Evolutionary conservation across 345 rosid species (phyloP), one percentile per base, ranked within the genome.

Genomic region (Luvunga scandens): DNA sequence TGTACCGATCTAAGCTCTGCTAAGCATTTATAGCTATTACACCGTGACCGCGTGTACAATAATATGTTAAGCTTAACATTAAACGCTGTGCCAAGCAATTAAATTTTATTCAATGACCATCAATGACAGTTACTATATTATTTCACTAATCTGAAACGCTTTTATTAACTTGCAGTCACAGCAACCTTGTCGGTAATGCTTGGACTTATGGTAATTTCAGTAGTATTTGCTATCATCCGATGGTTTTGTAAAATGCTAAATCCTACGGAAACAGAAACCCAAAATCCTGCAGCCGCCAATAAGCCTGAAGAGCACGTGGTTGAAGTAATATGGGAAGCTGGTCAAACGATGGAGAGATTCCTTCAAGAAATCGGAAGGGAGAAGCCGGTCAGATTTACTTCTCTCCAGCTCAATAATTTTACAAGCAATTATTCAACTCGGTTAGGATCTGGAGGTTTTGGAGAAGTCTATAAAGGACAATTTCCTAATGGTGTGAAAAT

Each of bases 341-440:
- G 34, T 63, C 69, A 36, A 56, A 60, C 76, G 3, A 61, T 71
- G 81, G 71, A 78, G 53, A 78, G 28, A 27, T 78, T 78, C 76
- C 50, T 78, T 39, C 76, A 71, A 39, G 75, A 71, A 62, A 13
- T 59, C 24, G 66, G 50, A 66, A 24, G 24, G 42, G 75, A 77
- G 64, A 78, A 71, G 53, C 81, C 76, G 12, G 70, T 71, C n/a
- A 78, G 81, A 14, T 78, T 78, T 67, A 62, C 69, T 4, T 68
- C 81, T 28, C 76, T 71, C 28, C 76, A 78, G 63, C 81, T 78
- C 5, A 62, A 25, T 24, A 27, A 16, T 19, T 78, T 78, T 22
- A 71, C 81, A 22, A 45, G 31, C 12, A 78, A 70, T 19, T 71
- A 78, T 57, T 28, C 62, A 30, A 69, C 71, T 13, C 65, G 63